Evolutionary conservation across 495 filamentous ascomycete species (phyloP).

Genomic region (Hypoxylon fuscum): DNA sequence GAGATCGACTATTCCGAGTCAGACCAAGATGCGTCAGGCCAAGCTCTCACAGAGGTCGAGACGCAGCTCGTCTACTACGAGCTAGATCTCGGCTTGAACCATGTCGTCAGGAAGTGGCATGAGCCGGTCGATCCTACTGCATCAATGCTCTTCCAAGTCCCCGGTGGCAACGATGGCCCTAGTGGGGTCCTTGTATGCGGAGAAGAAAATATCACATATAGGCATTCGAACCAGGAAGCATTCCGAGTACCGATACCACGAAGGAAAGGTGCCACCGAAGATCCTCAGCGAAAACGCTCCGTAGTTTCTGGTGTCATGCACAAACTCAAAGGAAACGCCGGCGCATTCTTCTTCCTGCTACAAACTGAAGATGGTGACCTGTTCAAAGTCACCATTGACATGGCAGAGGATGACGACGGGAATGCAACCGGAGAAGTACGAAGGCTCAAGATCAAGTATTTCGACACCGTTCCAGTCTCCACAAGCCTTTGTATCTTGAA

Average conservation of each 20-base stretch:
- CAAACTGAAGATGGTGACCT: slow-evolving; percentile 97
- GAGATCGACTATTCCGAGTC: slow-evolving; percentile 93
- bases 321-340: slow-evolving; percentile 82
- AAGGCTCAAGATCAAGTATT: slow-evolving; percentile 93
- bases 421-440: slow-evolving; percentile 81
- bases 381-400: slow-evolving; percentile 94
- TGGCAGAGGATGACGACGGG: slow-evolving; percentile 82
- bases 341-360: slow-evolving; percentile 94
- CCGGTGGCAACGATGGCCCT: slow-evolving; percentile 91
- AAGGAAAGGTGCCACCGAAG: slow-evolving; percentile 84
- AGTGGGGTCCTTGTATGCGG: slow-evolving; percentile 95
- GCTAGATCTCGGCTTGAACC: slow-evolving; percentile 94
- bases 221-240: slow-evolving; percentile 88
- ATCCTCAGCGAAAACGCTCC: slow-evolving; percentile 85
- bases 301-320: slow-evolving; percentile 95
- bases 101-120: slow-evolving; percentile 95
- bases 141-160: slow-evolving; percentile 92
- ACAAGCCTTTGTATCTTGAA: slow-evolving; percentile 89
- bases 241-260: slow-evolving; percentile 91
- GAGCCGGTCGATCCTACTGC: slow-evolving; percentile 92
- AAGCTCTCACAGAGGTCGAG: slow-evolving; percentile 81
- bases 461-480: slow-evolving; percentile 92
- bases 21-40: slow-evolving; percentile 89
- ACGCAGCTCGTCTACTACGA: slow-evolving; percentile 97
- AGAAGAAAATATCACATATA: slow-evolving; percentile 93